Evolutionary conservation across 495 filamentous ascomycete species (phyloP).

Genomic region (Aspergillus panamensis): DNA sequence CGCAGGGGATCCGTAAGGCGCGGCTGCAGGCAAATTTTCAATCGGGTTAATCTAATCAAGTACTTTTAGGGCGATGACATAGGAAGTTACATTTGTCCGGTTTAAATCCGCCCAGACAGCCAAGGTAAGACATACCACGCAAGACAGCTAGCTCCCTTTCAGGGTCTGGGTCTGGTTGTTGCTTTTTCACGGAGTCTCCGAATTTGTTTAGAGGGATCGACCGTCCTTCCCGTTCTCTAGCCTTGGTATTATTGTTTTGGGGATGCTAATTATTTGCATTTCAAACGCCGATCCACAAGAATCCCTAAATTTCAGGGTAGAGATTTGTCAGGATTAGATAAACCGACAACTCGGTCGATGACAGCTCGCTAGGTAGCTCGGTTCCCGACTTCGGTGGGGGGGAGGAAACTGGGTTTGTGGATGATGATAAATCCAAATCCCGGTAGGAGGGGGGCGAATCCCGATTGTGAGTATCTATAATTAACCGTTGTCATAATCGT

Average conservation of each 20-base stretch:
- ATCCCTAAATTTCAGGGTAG: neutral
- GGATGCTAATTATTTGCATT: no score
- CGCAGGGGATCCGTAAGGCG: constrained; percentile 44
- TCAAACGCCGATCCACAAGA: neutral
- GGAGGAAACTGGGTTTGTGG: neutral
- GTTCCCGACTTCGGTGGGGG: neutral
- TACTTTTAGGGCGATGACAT: neutral
- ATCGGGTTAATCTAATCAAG: no score
- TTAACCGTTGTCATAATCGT: neutral
- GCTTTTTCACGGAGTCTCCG: constrained; percentile 26
- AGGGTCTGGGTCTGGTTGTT: constrained; percentile 25
- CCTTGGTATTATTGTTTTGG: no score
- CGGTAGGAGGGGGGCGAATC: constrained; percentile 7
- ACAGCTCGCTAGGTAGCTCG: neutral
- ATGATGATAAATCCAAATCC: constrained; percentile 6
- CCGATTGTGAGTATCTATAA: neutral
- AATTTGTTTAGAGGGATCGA: neutral
- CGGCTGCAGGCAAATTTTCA: constrained; percentile 27
- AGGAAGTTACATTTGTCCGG: neutral
- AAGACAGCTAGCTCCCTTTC: constrained; percentile 49
- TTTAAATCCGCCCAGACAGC: neutral
- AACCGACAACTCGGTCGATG: neutral
- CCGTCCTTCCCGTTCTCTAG: no score
- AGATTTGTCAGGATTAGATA: neutral
- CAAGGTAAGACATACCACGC: constrained; percentile 40